Percentiles rank a stretch among this genome's conserved stretches.
These are phyloP conservation scores for Bipolaris sorokiniana DNA, from an alignment of 2,329 filamentous ascomycete species.

Conservation along the genomic window DNA sequence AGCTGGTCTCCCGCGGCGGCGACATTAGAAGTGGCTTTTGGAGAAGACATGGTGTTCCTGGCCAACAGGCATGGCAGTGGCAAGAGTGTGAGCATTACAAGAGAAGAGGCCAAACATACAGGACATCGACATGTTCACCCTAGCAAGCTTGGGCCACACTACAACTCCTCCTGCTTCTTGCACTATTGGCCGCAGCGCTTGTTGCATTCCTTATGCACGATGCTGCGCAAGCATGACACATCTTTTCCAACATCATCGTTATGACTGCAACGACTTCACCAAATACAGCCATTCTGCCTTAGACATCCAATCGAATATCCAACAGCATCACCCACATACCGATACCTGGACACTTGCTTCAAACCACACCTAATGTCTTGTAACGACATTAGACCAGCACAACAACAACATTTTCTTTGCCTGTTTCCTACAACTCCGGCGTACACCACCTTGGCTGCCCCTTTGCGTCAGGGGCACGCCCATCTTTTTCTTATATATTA, in stretches of 20 bases:
- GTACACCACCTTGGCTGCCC: background rate
- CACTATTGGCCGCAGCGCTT: background rate
- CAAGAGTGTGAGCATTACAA: constrained; percentile 2
- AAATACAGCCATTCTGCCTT: background rate
- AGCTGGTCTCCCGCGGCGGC: background rate
- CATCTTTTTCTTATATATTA: background rate
- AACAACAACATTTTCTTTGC: background rate
- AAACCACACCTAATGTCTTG: background rate
- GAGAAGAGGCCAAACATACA: background rate
- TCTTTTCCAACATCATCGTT: background rate
- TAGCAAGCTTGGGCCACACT: background rate
- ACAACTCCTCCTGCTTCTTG: background rate
- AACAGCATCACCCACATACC: background rate
- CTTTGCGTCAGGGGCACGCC: background rate
- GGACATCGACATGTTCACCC: background rate
- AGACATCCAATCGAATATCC: background rate
- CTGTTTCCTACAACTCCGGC: background rate
- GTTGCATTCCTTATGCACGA: background rate
- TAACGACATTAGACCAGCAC: background rate
- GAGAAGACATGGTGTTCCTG: background rate
- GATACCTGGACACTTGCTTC: background rate
- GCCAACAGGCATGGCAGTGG: background rate
- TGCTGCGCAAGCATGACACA: background rate
- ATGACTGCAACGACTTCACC: background rate
- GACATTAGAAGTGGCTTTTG: constrained; percentile 1